Conservation (phyloP, 345 rosid genomes). For the Citrus unshiu region DNA sequence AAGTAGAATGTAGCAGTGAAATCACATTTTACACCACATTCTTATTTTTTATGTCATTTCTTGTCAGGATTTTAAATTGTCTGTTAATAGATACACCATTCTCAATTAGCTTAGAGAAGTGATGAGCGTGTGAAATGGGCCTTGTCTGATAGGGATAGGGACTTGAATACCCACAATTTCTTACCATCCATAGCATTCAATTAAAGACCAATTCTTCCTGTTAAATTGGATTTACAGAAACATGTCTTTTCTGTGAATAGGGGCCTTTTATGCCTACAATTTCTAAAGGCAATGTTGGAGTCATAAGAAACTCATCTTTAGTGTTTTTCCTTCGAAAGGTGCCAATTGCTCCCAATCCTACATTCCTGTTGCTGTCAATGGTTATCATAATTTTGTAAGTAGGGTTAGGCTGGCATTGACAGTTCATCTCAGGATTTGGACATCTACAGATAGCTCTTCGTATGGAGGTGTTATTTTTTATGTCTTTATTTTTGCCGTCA, state of each 20-base stretch:
- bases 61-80: neutral
- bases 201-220: neutral
- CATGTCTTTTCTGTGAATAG: neutral
- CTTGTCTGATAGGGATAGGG: neutral
- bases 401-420: neutral
- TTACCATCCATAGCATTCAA: neutral
- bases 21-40: neutral
- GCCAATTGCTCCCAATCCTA: neutral
- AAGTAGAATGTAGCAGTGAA: neutral
- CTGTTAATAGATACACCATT: neutral
- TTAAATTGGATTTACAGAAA: neutral
- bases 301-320: neutral
- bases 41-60: neutral
- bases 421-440: neutral
- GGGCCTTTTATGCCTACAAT: neutral
- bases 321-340: neutral
- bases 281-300: neutral
- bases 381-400: neutral
- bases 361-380: neutral
- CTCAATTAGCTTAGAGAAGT: neutral
- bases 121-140: neutral
- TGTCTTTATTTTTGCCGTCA: neutral
- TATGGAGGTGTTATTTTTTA: neutral
- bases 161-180: neutral
- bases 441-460: neutral